Evolutionary conservation across 208 protist species (phyloP).

Genomic region (Leishmania arabica): DNA sequence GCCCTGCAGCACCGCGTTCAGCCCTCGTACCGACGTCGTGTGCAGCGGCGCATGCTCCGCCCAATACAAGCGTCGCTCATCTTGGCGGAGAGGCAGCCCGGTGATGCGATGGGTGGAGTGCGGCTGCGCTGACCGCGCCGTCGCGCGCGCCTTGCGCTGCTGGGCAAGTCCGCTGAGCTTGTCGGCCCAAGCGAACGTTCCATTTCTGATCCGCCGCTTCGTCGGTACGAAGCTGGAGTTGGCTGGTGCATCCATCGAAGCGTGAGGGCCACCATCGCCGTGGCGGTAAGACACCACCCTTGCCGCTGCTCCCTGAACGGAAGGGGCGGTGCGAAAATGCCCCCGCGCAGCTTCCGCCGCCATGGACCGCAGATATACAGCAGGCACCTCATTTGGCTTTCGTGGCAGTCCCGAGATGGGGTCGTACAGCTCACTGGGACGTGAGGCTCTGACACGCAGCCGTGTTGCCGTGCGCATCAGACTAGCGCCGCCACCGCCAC

Average conservation of each 20-base stretch:
- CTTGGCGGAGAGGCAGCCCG: conserved; percentile 5
- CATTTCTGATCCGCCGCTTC: not conserved
- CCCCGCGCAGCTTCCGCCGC: not conserved
- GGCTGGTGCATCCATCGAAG: not conserved
- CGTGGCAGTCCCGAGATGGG: conserved; percentile 16
- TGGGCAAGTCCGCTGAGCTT: not conserved
- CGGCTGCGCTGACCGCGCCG: not conserved
- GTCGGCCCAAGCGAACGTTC: not conserved
- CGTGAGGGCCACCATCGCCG: not conserved
- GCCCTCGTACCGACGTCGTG: conserved; percentile 8
- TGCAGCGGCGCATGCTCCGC: conserved; percentile 28
- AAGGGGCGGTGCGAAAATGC: not conserved
- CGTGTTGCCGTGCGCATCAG: conserved; percentile 6
- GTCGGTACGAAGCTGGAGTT: not conserved
- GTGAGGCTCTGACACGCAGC: conserved; percentile 5
- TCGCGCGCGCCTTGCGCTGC: conserved; percentile 7
- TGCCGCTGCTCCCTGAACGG: not conserved
- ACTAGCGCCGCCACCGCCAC: not conserved
- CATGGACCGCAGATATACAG: conserved; percentile 11
- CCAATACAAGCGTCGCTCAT: conserved; percentile 21
- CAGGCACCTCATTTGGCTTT: conserved; percentile 31
- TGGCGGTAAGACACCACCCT: not conserved
- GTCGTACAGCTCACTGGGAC: conserved; percentile 18
- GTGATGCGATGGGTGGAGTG: conserved; percentile 4
- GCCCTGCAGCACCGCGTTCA: conserved; percentile 25